Evolutionary conservation across 2,329 filamentous ascomycete genomes (phyloP), one percentile per base, ranked within the genome.

Genomic region (Xenosphaeropsis pyriputrescens): DNA sequence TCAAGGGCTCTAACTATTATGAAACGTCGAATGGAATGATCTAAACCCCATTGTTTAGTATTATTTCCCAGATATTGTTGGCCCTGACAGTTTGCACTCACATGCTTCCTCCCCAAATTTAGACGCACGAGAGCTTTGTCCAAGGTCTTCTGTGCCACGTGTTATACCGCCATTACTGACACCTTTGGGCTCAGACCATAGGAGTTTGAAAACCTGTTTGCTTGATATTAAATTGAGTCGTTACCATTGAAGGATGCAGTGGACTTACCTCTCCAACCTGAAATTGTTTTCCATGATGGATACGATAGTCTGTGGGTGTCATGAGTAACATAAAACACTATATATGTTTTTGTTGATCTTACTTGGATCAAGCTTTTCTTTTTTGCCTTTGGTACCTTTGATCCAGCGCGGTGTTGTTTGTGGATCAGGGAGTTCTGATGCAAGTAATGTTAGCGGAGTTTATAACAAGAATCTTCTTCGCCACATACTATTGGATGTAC

Each of bases 21-120:
- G 26, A 47, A 48, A 1, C 44, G 40, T 22, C 42, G 40, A 18
- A 40, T 29, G 8, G 38, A 39, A n/a, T 32, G n/a, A 29, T 45
- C 22, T 26, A 26, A 26, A 26, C 5, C 7, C 8, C 3, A 26
- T 26, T 26, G 8, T 11, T 26, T 26, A 26, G 22, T 9, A 9
- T 26, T 3, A 9, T 26, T 3, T 26, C 12, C 4, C 12, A 9
- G 12, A 26, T 26, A 6, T 26, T 9, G 3, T 11, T 26, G 22
- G 22, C 8, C 22, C 22, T 26, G 8, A 6, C 22, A 9, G 4
- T 3, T 26, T 6, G 12, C 3, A 26, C 22, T 26, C 8, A 26
- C 22, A 45, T 18, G 32, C 31, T 8, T 30, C 18, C 19, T 45
- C 19, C 6, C 30, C 30, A 15, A 8, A 32, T 17, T 32, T 32